Evolutionary conservation across 345 rosid genomes (phyloP).

Genomic region (Salix dunnii): DNA sequence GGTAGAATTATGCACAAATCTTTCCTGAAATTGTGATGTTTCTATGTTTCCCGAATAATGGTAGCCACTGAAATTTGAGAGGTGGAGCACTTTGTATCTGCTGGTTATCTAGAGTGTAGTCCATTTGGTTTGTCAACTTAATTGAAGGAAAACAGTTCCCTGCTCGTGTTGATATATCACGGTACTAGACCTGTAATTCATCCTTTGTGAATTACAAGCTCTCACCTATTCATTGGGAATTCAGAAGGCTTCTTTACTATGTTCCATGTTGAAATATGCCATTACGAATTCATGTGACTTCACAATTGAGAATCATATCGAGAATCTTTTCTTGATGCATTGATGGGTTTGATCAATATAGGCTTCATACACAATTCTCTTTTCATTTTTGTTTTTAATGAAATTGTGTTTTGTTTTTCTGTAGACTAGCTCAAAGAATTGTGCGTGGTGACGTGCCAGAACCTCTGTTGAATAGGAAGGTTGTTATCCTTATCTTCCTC

Average conservation of each 20-base stretch:
- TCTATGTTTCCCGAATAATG: too few relatives aligned
- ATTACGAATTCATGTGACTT: background rate
- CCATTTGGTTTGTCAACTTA: too few relatives aligned
- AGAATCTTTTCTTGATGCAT: background rate
- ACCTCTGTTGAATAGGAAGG: slow-evolving; percentile 69
- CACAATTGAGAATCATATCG: background rate
- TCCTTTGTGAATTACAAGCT: background rate
- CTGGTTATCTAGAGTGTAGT: too few relatives aligned
- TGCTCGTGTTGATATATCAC: background rate
- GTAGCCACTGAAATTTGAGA: too few relatives aligned
- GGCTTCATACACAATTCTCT: background rate
- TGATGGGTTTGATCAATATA: background rate
- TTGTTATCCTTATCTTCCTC: slow-evolving; percentile 12
- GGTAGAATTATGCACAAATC: too few relatives aligned
- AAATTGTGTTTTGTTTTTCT: slow-evolving; percentile 7
- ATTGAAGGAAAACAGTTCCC: too few relatives aligned
- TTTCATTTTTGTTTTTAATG: background rate
- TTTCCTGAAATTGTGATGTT: too few relatives aligned
- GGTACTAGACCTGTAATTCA: background rate
- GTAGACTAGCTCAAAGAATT: slow-evolving; percentile 78
- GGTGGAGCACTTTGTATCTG: too few relatives aligned
- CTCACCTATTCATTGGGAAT: background rate
- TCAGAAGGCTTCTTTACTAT: background rate
- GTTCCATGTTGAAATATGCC: background rate
- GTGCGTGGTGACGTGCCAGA: slow-evolving; percentile 90